Percentiles rank a stretch among this genome's conserved stretches.
Evolutionary conservation across 2,329 filamentous ascomycete genomes (phyloP).

Genomic region (Metarhizium album): DNA sequence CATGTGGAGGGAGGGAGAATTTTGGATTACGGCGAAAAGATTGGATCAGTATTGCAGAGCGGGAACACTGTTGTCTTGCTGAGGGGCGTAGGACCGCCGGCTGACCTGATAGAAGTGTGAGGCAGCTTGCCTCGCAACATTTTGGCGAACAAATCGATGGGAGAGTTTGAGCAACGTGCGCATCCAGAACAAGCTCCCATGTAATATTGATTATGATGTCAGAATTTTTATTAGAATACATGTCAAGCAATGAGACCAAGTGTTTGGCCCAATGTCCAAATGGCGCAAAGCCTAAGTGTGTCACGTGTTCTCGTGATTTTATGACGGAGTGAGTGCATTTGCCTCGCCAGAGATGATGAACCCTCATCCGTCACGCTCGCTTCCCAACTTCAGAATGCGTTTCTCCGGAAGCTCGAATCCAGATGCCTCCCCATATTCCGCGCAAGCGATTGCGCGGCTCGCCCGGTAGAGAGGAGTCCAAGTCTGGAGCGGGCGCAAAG

Average conservation of each 20-base stretch:
- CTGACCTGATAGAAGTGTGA: slow-evolving; percentile 52
- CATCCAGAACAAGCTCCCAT: background rate
- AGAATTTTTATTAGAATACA: background rate
- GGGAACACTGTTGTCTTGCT: slow-evolving; percentile 88
- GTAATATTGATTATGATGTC: background rate
- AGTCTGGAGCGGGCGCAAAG: slow-evolving; percentile 8
- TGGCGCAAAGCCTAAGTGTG: background rate
- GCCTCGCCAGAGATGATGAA: background rate
- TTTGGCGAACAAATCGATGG: background rate
- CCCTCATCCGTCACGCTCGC: background rate
- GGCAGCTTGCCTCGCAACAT: background rate
- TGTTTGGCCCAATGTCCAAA: background rate
- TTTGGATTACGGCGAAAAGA: slow-evolving; percentile 78
- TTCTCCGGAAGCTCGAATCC: background rate
- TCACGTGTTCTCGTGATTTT: slow-evolving; percentile 20
- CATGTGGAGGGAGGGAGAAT: slow-evolving; percentile 84
- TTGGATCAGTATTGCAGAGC: slow-evolving; percentile 60
- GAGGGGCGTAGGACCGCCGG: slow-evolving; percentile 71
- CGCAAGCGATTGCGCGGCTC: slow-evolving; percentile 53
- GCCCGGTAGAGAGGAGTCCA: slow-evolving; percentile 19
- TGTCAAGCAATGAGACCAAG: background rate
- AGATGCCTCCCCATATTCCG: slow-evolving; percentile 58
- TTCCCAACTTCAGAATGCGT: slow-evolving; percentile 8
- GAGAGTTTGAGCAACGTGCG: background rate
- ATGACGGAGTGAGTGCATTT: slow-evolving; percentile 13